These are phyloP conservation scores for Cladosporium sphaerospermum DNA, from an alignment of 2,329 filamentous ascomycete genomes.

Conservation along the genomic window DNA sequence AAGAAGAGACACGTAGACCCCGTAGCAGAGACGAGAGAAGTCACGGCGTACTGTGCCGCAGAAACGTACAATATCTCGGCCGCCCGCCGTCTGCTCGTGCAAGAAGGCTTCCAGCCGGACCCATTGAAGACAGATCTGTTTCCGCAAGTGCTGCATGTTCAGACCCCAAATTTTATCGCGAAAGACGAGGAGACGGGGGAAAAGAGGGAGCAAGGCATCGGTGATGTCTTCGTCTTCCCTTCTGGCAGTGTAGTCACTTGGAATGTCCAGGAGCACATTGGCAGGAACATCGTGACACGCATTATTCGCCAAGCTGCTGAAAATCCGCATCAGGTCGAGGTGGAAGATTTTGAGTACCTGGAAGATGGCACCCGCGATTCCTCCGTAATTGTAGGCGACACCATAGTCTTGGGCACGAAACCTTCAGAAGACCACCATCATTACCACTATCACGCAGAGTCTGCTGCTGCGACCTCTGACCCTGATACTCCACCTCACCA, in stretches of 20 bases:
- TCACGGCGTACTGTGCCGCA: constrained; percentile 63
- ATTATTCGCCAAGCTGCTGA: constrained; percentile 71
- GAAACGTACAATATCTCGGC: constrained; percentile 58
- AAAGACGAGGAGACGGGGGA: constrained; percentile 42
- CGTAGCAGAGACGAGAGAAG: constrained; percentile 42
- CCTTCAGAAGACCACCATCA: constrained; percentile 17
- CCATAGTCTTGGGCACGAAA: constrained; percentile 81
- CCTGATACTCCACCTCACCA: constrained; percentile 5
- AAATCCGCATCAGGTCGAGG: constrained; percentile 70
- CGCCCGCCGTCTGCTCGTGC: constrained; percentile 51
- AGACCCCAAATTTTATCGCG: constrained; percentile 34
- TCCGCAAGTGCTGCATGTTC: constrained; percentile 60
- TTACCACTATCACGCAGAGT: not conserved
- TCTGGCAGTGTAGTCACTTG: constrained; percentile 91
- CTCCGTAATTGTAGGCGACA: constrained; percentile 76
- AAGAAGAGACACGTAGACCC: constrained; percentile 41
- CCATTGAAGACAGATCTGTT: constrained; percentile 56
- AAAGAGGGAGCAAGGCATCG: constrained; percentile 33
- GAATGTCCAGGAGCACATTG: constrained; percentile 72
- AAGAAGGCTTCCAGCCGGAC: constrained; percentile 57
- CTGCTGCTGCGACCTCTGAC: not conserved
- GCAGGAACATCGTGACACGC: constrained; percentile 61
- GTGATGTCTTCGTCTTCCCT: constrained; percentile 92
- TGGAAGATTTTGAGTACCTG: constrained; percentile 82
- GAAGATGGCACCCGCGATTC: constrained; percentile 67